Conservation (phyloP, 1,139 yeast genomes). For the Suzukiozyma palmioleophila region DNA sequence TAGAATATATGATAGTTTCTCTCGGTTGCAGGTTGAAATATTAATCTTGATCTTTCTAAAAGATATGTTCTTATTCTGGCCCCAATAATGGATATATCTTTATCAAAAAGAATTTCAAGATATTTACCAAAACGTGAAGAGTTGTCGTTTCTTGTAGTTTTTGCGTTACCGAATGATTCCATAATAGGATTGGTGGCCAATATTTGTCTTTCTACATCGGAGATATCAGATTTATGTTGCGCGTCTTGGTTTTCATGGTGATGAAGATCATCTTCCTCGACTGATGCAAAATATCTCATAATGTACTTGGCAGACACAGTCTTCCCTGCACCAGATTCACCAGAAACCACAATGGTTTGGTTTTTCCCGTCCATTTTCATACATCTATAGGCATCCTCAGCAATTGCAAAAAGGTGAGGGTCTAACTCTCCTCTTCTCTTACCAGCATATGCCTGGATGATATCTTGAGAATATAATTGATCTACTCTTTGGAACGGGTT, state of each 20-base stretch:
- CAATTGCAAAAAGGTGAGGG: slow-evolving; percentile 96
- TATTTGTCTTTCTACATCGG: slow-evolving; percentile 89
- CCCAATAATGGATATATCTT: slow-evolving; percentile 75
- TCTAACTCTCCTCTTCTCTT: slow-evolving; percentile 90
- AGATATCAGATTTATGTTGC: slow-evolving; percentile 62
- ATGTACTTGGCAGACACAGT: slow-evolving; percentile 96
- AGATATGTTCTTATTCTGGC: slow-evolving; percentile 91
- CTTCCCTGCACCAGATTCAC: slow-evolving; percentile 99
- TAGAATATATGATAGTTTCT: slow-evolving; percentile 95
- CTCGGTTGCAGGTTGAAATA: slow-evolving; percentile 84
- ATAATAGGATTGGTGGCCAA: slow-evolving; percentile 96
- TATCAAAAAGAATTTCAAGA: slow-evolving; percentile 82
- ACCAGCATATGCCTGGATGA: slow-evolving; percentile 91
- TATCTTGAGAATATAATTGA: slow-evolving; percentile 84
- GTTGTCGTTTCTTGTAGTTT: slow-evolving; percentile 94
- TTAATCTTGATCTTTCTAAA: slow-evolving; percentile 89
- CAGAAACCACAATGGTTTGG: slow-evolving; percentile 95
- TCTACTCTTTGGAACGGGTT: slow-evolving; percentile 94
- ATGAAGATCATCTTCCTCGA: slow-evolving; percentile 57
- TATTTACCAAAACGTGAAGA: slow-evolving; percentile 97
- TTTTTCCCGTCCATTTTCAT: slow-evolving; percentile 82
- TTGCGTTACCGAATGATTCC: slow-evolving; percentile 99
- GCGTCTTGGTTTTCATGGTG: slow-evolving; percentile 27
- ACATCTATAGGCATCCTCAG: slow-evolving; percentile 96
- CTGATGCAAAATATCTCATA: slow-evolving; percentile 96